phyloP scores from a whole-genome alignment of 225 moss, liverwort and hornwort genomes.

The Sphagnum contortum region DNA sequence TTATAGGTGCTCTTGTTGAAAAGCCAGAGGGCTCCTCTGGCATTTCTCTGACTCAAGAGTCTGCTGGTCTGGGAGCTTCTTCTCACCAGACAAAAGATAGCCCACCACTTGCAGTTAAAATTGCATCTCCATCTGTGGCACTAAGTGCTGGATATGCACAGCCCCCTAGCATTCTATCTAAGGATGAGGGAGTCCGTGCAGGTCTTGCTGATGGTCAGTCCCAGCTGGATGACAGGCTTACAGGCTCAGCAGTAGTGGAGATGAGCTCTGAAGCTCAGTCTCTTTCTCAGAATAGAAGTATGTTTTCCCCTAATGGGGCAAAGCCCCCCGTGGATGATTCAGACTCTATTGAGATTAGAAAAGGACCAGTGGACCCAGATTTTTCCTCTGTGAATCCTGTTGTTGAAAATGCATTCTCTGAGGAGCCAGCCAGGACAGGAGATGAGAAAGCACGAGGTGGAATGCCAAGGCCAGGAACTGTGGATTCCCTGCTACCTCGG shows the following conservation, averaged over 20 bases:
- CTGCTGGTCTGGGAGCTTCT: constrained; percentile 22
- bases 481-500: constrained; percentile 30
- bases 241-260: no score
- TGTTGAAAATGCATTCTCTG: constrained; percentile 12
- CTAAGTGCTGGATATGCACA: no score
- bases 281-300: no score
- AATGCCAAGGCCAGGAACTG: constrained; percentile 12
- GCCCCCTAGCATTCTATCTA: no score
- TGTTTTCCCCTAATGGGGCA: no score
- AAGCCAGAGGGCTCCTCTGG: constrained; percentile 15
- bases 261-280: no score
- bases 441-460: constrained; percentile 7
- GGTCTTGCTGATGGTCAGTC: no score
- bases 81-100: constrained; percentile 15
- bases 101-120: constrained; percentile 12
- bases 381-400: constrained; percentile 10
- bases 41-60: constrained; percentile 20
- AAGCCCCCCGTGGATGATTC: no score
- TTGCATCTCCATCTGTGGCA: constrained; percentile 6
- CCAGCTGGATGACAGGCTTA: no score
- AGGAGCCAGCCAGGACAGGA: constrained; percentile 11
- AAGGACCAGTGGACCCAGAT: constrained; percentile 8
- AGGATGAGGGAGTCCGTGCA: no score
- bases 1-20: constrained; percentile 43
- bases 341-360: constrained; percentile 11